phyloP scores from a whole-genome alignment of 495 filamentous ascomycete genomes.

The Trichocladium antarcticum region DNA sequence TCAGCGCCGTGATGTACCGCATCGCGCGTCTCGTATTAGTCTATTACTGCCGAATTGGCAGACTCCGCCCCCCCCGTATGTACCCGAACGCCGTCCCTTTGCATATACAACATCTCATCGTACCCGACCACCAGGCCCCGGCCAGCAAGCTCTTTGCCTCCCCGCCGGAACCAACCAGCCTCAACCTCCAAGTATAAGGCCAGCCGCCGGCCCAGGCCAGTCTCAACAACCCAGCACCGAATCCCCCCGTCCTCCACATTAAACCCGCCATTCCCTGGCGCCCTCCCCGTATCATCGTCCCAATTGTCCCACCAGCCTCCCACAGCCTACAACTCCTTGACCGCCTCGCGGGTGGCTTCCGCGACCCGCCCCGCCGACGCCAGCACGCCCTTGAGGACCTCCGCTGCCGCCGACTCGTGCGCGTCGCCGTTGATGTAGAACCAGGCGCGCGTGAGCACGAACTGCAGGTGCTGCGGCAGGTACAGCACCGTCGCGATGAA shows the following conservation, averaged over 20 bases:
- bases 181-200: too few relatives aligned
- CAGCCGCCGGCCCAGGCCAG: too few relatives aligned
- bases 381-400: conserved; percentile 25
- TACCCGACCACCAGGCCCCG: too few relatives aligned
- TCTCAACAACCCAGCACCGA: too few relatives aligned
- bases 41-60: conserved; percentile 1
- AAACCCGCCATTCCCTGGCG: too few relatives aligned
- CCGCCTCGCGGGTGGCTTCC: conserved; percentile 15
- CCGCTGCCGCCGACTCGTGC: conserved; percentile 23
- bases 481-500: conserved; percentile 79
- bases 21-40: neutral
- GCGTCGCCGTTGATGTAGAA: conserved; percentile 82
- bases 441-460: conserved; percentile 70
- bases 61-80: neutral
- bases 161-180: too few relatives aligned
- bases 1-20: neutral
- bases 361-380: conserved; percentile 22
- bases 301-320: too few relatives aligned
- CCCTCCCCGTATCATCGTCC: too few relatives aligned
- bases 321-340: conserved; percentile 30
- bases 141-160: too few relatives aligned
- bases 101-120: neutral
- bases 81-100: conserved; percentile 2
- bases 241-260: too few relatives aligned
- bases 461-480: conserved; percentile 76